Evolutionary conservation across 2,329 filamentous ascomycete genomes (phyloP), one percentile per base, ranked within the genome.

Genomic region (Purpureocillium takamizusanense): DNA sequence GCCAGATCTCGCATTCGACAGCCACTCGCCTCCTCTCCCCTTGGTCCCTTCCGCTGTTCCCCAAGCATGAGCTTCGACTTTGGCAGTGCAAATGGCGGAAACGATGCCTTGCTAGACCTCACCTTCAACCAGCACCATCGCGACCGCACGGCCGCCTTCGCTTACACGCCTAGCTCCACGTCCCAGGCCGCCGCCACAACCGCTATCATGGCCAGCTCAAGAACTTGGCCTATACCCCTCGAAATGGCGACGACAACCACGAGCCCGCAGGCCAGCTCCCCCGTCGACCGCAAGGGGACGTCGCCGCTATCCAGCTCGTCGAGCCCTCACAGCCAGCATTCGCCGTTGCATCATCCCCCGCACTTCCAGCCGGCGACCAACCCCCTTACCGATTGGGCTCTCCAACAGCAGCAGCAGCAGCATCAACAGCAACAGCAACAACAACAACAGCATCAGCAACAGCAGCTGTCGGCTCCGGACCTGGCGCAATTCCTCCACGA

Each of bases 51-150:
- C 49, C 46, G 47, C 56, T 52, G 52, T 55, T 50, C 50, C 40
- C 52, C 58, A 25, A 66, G 56, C 55, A 66, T 68, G 76, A 72
- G 69, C 62, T 71, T 74, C 66, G 72, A 79, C 56, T 81, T 75
- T 65, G 72, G n/a, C 34, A 34, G 72, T 61, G 55, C 64, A 57
- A 65, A 66, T 56, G 68, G 67, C 61, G 58, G 61, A 55, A 70
- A 68, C 60, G 74, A 80, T 59, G 72, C 67, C 56, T 69, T 81
- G 55, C 56, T 81, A 55, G 76, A 80, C 55, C 66, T 80, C 55
- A 70, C 63, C 51, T 80, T 71, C 62, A 72, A 80, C 57, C 69
- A 69, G 53, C 68, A 70, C 61, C 67, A 74, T 49, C 69, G 70
- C 55, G 75, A 74, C 54, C 67, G 70, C 46, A 67, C 66, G 59